phyloP scores from a whole-genome alignment of 2,329 filamentous ascomycete genomes.

The Akanthomyces uredinophilus region DNA sequence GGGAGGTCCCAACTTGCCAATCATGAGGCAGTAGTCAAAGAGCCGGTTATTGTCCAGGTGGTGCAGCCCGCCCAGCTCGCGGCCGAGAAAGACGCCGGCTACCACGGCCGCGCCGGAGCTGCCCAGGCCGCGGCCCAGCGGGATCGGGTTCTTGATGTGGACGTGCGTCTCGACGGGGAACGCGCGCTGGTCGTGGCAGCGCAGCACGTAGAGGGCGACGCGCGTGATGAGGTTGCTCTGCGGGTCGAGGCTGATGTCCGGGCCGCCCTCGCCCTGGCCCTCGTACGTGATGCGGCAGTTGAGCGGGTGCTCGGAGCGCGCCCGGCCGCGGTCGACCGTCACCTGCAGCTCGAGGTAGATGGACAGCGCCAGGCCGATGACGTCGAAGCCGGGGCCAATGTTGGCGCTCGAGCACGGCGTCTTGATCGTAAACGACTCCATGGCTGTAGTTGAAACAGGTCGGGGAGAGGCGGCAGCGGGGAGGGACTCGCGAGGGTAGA shows the following conservation, averaged over 20 bases:
- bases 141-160: conserved; percentile 93
- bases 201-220: conserved; percentile 87
- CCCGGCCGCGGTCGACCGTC: conserved; percentile 59
- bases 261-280: conserved; percentile 65
- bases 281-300: conserved; percentile 93
- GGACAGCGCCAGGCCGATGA: conserved; percentile 90
- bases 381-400: conserved; percentile 96
- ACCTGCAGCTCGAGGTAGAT: conserved; percentile 89
- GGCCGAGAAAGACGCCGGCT: conserved; percentile 87
- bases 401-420: conserved; percentile 95
- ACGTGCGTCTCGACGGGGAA: conserved; percentile 87
- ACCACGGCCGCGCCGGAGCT: conserved; percentile 94
- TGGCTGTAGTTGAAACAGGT: conserved; percentile 21
- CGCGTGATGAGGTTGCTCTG: conserved; percentile 90
- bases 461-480: not conserved
- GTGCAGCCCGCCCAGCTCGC: conserved; percentile 76
- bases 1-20: conserved; percentile 51
- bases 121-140: conserved; percentile 85
- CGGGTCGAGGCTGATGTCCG: conserved; percentile 75
- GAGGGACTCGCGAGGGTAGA: not conserved
- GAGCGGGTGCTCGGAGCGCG: conserved; percentile 54
- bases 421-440: conserved; percentile 65
- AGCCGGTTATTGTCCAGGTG: conserved; percentile 72
- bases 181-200: conserved; percentile 79
- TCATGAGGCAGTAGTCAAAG: conserved; percentile 97